These are phyloP conservation scores for Pyrenopolyporus hunteri DNA, from an alignment of 495 filamentous ascomycete species.

Conservation along the genomic window DNA sequence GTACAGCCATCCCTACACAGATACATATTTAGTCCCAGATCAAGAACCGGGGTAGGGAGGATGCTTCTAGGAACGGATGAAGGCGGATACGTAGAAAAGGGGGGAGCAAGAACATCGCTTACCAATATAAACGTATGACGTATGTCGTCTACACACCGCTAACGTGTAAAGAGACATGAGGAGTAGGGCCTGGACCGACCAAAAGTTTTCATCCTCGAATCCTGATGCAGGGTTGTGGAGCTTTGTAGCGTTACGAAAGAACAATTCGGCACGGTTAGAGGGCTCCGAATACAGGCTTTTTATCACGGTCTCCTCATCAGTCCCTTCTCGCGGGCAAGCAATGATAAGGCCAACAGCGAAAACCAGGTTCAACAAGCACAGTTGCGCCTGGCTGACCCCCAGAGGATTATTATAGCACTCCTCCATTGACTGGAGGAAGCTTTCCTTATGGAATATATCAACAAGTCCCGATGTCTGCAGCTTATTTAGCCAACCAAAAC, in stretches of 20 bases:
- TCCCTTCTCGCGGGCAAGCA: constrained; percentile 58
- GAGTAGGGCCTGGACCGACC: constrained; percentile 65
- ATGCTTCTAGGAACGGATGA: background rate
- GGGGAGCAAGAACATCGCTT: constrained; percentile 16
- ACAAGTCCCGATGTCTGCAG: constrained; percentile 62
- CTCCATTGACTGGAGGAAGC: constrained; percentile 57
- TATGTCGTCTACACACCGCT: constrained; percentile 61
- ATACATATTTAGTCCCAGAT: constrained; percentile 21
- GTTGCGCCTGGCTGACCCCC: constrained; percentile 50
- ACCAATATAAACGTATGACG: constrained; percentile 66
- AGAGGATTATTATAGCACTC: constrained; percentile 61
- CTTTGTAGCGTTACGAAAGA: constrained; percentile 63
- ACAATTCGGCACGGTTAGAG: constrained; percentile 61
- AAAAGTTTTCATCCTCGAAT: constrained; percentile 67
- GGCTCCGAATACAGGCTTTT: constrained; percentile 53
- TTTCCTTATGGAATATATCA: constrained; percentile 58
- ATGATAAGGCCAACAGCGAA: constrained; percentile 65
- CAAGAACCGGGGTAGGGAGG: background rate
- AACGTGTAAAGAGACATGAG: constrained; percentile 68
- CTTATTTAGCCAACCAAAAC: constrained; percentile 6
- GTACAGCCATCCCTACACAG: constrained; percentile 64
- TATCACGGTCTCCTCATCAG: constrained; percentile 55
- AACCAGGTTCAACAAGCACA: constrained; percentile 64
- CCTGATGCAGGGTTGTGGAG: constrained; percentile 60
- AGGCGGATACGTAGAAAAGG: background rate